Evolutionary conservation across 2,329 filamentous ascomycete genomes (phyloP).

Genomic region (Penicillium fuscoglaucum): DNA sequence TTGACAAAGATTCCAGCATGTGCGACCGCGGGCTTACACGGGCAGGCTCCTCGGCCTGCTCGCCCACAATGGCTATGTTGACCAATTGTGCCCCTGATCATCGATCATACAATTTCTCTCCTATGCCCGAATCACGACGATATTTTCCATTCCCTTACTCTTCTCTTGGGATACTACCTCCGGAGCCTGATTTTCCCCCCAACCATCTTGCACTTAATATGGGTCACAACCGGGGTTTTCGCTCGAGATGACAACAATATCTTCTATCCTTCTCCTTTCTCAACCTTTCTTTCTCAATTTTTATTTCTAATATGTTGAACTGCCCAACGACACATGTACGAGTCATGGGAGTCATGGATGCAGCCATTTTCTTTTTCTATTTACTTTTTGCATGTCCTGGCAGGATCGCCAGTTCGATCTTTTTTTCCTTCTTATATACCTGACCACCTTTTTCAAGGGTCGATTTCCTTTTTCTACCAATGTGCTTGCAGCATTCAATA

Average conservation of each 20-base stretch:
- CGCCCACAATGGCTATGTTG: conserved; percentile 3
- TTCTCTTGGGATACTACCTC: conserved; percentile 8
- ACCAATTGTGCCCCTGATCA: conserved; percentile 7
- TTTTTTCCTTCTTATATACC: conserved; percentile 7
- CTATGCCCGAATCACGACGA: conserved; percentile 7
- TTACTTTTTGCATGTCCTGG: conserved; percentile 11
- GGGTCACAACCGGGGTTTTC: background rate
- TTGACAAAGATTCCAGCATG: background rate
- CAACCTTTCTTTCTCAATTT: background rate
- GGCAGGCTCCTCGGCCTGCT: background rate
- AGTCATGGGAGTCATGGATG: conserved; percentile 18
- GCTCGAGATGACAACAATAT: conserved; percentile 12
- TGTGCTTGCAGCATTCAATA: conserved; percentile 7
- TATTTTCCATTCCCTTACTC: conserved; percentile 3
- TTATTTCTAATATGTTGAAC: conserved; percentile 7
- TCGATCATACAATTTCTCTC: background rate
- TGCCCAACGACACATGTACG: conserved; percentile 11
- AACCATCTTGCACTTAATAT: conserved; percentile 10
- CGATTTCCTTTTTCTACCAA: background rate
- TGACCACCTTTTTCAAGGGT: conserved; percentile 1
- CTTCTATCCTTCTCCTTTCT: conserved; percentile 2
- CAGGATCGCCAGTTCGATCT: conserved; percentile 10
- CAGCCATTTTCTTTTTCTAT: background rate
- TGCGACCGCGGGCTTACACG: background rate
- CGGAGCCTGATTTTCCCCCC: conserved; percentile 1